Base-by-base conservation (phyloP, 73 alveolate genomes). In the Paramecium biaurelia region DNA sequence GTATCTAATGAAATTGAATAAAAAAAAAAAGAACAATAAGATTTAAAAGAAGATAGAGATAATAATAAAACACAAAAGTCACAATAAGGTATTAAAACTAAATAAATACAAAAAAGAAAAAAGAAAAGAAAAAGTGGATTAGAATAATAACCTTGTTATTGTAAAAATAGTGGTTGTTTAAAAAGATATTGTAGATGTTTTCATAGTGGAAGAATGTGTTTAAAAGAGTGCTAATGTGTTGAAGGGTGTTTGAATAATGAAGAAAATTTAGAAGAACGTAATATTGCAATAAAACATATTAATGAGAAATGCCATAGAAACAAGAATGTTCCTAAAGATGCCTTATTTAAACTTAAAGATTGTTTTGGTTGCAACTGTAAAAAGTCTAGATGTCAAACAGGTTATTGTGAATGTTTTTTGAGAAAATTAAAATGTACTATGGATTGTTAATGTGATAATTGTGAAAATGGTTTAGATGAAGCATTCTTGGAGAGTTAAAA, bases 181-280 rank as follows among this genome's bases (percentile, higher is more conserved):
- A 79, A 79, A 9, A 38, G 90, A 24, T 79, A 79, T 79, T 79
- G 90, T 79, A 38, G 90, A 43, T 79, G 90, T 43, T 79, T 79
- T 79, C 90, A 79, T 79, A 43, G 49, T 79, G 90, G 90, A 8
- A 43, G 42, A 24, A 79, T 43, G 76, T 79, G 90, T 42, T 41
- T 45, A 42, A 42, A 79, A 2, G 72, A 79, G 2, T 79, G 90
- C 26, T 79, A 79, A 79, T 79, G 90, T 45, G 23, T 24, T 12
- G 70, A 79, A 34, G 74, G 74, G 11, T 79, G 90, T 47, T 34
- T 24, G 58, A 57, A 63, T 38, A 85, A 85, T 63, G 70, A 63
- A 0, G 85, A 85, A 9, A 43, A 85, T 38, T 6, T 14, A 32
- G 59, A 57, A 28, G 89, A 86, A 41, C 47, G 90, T 11, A 24